phyloP scores from a whole-genome alignment of 2,329 filamentous ascomycete species.

The Arthrobotrys sphaeroides region DNA sequence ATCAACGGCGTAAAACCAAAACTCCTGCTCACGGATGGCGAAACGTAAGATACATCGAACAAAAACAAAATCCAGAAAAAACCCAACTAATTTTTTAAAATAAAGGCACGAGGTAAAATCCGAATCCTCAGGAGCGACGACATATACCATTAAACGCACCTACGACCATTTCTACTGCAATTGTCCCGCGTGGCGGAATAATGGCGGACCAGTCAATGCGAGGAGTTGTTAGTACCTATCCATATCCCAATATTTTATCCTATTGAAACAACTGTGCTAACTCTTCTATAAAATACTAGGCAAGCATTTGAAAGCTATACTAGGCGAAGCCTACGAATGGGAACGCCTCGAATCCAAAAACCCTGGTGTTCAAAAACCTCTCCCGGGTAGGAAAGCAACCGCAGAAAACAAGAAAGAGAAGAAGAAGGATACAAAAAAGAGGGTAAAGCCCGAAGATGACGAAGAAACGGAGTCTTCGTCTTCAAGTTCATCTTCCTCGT shows the following conservation, averaged over 20 bases:
- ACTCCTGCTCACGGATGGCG: conserved; percentile 53
- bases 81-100: neutral
- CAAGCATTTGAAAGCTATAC: conserved; percentile 55
- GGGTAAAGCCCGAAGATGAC: conserved; percentile 45
- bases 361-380: conserved; percentile 14
- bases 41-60: conserved; percentile 13
- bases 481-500: neutral
- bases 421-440: conserved; percentile 30
- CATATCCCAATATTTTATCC: too few species aligned
- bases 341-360: conserved; percentile 53
- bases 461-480: conserved; percentile 27
- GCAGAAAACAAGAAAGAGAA: neutral
- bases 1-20: conserved; percentile 56
- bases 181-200: conserved; percentile 54
- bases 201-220: conserved; percentile 48
- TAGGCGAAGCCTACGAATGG: conserved; percentile 56
- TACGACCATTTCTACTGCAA: conserved; percentile 56
- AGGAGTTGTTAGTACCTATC: conserved; percentile 44
- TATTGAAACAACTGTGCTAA: too few species aligned
- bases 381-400: neutral
- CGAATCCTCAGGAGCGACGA: conserved; percentile 44
- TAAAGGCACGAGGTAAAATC: conserved; percentile 53
- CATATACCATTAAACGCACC: conserved; percentile 55
- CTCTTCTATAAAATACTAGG: conserved; percentile 5
- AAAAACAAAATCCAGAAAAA: neutral